Evolutionary conservation across 257 asterid species (phyloP).

Genomic region (Solanum bulbocastanum): DNA sequence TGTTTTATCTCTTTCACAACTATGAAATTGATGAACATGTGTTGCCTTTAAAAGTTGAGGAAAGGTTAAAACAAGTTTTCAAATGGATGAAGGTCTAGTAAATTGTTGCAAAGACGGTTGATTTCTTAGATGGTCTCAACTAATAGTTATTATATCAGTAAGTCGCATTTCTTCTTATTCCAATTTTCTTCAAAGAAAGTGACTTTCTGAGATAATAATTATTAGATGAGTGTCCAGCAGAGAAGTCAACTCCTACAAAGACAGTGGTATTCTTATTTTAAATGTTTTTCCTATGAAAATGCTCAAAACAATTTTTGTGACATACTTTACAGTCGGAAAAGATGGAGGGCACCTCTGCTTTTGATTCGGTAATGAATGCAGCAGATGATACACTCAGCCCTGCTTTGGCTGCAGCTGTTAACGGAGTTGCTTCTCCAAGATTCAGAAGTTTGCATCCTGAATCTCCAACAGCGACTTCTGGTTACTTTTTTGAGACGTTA

Average conservation of each 20-base stretch:
- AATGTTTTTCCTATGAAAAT: background rate
- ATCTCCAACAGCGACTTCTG: slow-evolving; percentile 82
- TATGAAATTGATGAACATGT: background rate
- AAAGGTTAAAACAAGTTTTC: background rate
- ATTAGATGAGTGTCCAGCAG: background rate
- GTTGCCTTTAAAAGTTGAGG: background rate
- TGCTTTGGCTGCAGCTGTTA: slow-evolving; percentile 78
- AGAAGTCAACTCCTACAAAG: background rate
- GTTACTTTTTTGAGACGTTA: slow-evolving; percentile 70
- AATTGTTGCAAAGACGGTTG: background rate
- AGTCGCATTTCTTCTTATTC: background rate
- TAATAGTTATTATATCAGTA: background rate
- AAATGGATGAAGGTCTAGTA: background rate
- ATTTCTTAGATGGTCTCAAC: background rate
- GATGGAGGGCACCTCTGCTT: slow-evolving; percentile 43
- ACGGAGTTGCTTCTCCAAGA: slow-evolving; percentile 82
- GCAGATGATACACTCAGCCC: slow-evolving; percentile 37
- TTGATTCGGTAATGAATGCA: slow-evolving; percentile 22
- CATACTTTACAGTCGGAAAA: slow-evolving; percentile 60
- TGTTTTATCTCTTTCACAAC: background rate
- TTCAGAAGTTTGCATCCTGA: slow-evolving; percentile 76
- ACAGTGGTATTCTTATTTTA: background rate
- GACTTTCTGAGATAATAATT: background rate
- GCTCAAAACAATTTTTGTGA: background rate
- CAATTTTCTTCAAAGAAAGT: background rate